Evolutionary conservation across 2,329 filamentous ascomycete species (phyloP).

Genomic region (Aspergillus carbonarius): DNA sequence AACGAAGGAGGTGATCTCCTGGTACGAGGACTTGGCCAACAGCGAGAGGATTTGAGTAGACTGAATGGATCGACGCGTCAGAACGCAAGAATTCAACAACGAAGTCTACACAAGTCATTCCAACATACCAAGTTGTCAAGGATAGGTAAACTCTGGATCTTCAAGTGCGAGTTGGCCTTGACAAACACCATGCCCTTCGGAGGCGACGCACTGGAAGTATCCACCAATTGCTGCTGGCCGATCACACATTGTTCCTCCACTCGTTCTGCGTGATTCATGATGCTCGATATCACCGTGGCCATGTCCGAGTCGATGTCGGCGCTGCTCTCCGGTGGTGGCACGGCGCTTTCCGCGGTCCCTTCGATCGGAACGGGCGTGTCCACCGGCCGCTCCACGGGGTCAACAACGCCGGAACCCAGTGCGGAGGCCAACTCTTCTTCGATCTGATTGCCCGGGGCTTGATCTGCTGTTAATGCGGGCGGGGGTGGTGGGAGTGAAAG

Average conservation of each 20-base stretch:
- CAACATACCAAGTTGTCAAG: conserved; percentile 59
- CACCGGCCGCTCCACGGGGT: conserved; percentile 21
- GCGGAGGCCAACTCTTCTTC: conserved; percentile 39
- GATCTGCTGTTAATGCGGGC: conserved; percentile 18
- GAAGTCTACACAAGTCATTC: not conserved
- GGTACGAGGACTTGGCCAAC: conserved; percentile 56
- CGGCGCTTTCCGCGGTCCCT: conserved; percentile 15
- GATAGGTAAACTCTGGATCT: conserved; percentile 60
- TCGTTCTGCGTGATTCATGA: conserved; percentile 45
- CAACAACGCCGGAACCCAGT: conserved; percentile 30
- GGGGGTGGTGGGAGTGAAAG: conserved; percentile 19
- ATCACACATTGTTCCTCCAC: conserved; percentile 41
- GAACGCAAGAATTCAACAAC: not conserved
- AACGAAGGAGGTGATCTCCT: conserved; percentile 58
- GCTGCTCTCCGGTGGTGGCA: conserved; percentile 20
- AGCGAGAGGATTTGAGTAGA: conserved; percentile 60
- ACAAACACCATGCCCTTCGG: conserved; percentile 39
- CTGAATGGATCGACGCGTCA: conserved; percentile 32
- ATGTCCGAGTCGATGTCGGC: conserved; percentile 36
- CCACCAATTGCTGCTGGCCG: conserved; percentile 34
- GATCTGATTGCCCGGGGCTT: conserved; percentile 32
- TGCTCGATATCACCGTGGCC: conserved; percentile 42
- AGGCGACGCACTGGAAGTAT: conserved; percentile 28
- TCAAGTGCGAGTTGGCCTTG: conserved; percentile 49
- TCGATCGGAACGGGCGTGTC: conserved; percentile 24